Evolutionary conservation across 2,329 filamentous ascomycete genomes (phyloP).

Genomic region (Phoma sp.): DNA sequence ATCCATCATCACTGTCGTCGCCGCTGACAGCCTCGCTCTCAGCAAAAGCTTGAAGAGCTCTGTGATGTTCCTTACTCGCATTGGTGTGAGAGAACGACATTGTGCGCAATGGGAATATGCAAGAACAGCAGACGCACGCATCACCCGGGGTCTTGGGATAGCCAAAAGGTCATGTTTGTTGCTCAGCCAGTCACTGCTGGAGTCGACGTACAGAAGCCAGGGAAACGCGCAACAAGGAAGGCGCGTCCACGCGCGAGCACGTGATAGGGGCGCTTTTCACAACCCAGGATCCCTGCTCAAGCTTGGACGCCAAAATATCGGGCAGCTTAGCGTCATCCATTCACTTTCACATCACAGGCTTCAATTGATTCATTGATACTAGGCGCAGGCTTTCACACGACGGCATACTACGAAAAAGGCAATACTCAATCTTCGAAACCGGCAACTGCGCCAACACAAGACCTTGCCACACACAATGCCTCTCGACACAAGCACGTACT

Average conservation of each 20-base stretch:
- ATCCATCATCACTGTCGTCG: slow-evolving; percentile 50
- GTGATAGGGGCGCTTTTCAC: slow-evolving; percentile 30
- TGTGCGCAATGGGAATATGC: not conserved
- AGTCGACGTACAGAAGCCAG: not conserved
- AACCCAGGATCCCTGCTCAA: slow-evolving; percentile 17
- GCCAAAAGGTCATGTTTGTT: not conserved
- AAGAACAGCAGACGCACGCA: not conserved
- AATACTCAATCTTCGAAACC: no score
- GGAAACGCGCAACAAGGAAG: not conserved
- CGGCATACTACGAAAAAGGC: no score
- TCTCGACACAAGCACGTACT: slow-evolving; percentile 92
- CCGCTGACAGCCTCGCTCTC: slow-evolving; percentile 34
- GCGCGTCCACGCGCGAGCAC: slow-evolving; percentile 37
- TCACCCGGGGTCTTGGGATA: not conserved
- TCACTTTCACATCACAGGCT: not conserved
- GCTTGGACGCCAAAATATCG: slow-evolving; percentile 26
- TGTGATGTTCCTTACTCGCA: slow-evolving; percentile 19
- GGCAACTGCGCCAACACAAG: not conserved
- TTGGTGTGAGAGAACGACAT: slow-evolving; percentile 29
- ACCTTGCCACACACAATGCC: slow-evolving; percentile 67
- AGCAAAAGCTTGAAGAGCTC: slow-evolving; percentile 30
- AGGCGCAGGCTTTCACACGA: not conserved
- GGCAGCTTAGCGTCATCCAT: slow-evolving; percentile 11
- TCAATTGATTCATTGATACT: not conserved
- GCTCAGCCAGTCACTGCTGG: no score